Evolutionary conservation across 2,329 filamentous ascomycete genomes (phyloP).

Genomic region (Mycosphaerelloides madeirae): DNA sequence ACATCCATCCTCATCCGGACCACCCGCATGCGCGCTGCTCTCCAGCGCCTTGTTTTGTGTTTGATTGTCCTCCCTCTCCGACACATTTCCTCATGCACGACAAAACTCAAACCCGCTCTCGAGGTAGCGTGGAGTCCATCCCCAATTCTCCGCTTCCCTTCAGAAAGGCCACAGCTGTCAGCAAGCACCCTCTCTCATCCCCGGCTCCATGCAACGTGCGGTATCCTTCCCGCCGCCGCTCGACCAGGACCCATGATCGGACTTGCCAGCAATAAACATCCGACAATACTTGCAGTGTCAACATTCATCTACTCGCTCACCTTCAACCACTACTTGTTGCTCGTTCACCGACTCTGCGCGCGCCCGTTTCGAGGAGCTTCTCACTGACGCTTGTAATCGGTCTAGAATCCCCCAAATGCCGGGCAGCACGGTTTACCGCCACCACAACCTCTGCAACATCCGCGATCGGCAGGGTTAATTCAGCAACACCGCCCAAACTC

Average conservation of each 20-base stretch:
- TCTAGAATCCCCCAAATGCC: conserved; percentile 28
- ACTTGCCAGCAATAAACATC: no score
- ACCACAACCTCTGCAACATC: conserved; percentile 61
- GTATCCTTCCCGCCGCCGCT: no score
- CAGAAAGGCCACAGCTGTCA: conserved; percentile 1
- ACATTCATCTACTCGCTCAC: no score
- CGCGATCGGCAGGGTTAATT: conserved; percentile 67
- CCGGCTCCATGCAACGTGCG: no score
- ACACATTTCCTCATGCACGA: conserved; percentile 14
- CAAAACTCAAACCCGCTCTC: conserved; percentile 16
- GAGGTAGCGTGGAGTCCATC: no score
- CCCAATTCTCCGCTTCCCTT: no score
- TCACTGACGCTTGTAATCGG: conserved; percentile 16
- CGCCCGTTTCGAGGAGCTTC: conserved; percentile 9
- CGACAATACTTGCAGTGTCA: no score
- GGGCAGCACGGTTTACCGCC: conserved; percentile 60
- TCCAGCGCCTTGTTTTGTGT: conserved; percentile 14
- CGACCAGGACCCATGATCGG: no score
- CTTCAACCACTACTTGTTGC: no score
- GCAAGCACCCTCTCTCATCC: background rate
- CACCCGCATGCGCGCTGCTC: conserved; percentile 8
- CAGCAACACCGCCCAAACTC: conserved; percentile 63
- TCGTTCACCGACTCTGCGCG: conserved; percentile 5
- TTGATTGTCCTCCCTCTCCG: conserved; percentile 15
- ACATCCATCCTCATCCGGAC: background rate